A percentile compares a stretch with the other conserved stretches of the same genome.
phyloP scores from a whole-genome alignment of 768 basidiomycete species.

The Boletus coccyginus region DNA sequence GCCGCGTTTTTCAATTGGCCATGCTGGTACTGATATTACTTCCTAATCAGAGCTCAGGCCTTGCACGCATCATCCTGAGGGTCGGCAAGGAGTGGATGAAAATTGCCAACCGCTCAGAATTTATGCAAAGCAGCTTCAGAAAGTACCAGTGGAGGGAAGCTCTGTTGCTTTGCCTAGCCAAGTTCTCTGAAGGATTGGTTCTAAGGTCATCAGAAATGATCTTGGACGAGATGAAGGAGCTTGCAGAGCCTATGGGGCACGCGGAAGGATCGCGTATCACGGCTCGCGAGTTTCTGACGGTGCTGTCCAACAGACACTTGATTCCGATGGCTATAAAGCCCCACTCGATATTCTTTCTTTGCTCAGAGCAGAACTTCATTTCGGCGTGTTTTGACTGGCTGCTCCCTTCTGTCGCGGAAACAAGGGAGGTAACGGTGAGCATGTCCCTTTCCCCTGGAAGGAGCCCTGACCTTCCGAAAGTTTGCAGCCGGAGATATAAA shows the following conservation, averaged over 20 bases:
- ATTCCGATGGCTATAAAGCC: background rate
- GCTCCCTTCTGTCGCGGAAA: too few relatives aligned
- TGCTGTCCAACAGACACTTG: background rate
- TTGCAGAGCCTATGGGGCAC: too few relatives aligned
- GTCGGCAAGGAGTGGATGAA: background rate
- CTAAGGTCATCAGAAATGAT: background rate
- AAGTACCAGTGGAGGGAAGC: constrained; percentile 8
- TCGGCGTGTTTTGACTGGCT: constrained; percentile 1
- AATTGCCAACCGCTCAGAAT: background rate
- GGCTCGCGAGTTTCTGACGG: too few relatives aligned
- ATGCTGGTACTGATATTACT: too few relatives aligned
- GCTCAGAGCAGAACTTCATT: background rate
- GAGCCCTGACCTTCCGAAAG: too few relatives aligned
- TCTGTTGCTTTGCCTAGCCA: background rate
- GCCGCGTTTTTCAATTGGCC: too few relatives aligned
- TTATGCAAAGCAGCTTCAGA: constrained; percentile 2
- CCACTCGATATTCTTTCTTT: constrained; percentile 6
- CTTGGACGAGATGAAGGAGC: too few relatives aligned
- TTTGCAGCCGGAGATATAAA: too few relatives aligned
- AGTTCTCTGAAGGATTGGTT: background rate
- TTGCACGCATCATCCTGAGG: background rate
- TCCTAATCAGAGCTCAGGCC: too few relatives aligned
- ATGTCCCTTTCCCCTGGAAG: too few relatives aligned
- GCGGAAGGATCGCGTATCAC: too few relatives aligned
- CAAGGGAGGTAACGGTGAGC: too few relatives aligned